Evolutionary conservation across 306 rosid species (phyloP).

Genomic region (Cercis canadensis): DNA sequence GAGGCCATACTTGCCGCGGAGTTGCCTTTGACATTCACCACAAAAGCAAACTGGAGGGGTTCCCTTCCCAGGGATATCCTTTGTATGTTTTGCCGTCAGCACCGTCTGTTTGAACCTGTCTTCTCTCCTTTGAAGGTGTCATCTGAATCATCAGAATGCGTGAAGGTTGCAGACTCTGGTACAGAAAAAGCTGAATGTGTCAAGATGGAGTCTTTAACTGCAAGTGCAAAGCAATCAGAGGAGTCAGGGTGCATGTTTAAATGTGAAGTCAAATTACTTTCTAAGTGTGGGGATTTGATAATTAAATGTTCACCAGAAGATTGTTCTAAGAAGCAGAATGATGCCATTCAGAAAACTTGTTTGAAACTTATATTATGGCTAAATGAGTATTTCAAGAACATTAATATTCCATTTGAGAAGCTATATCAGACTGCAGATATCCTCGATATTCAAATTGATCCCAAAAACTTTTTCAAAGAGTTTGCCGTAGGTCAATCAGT

Average conservation of each 20-base stretch:
- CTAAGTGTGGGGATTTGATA: conserved; percentile 64
- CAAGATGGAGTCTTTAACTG: conserved; percentile 49
- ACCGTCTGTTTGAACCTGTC: conserved; percentile 76
- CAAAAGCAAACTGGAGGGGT: conserved; percentile 91
- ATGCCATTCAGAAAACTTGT: conserved; percentile 80
- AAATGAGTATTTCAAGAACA: conserved; percentile 62
- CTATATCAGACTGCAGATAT: conserved; percentile 51
- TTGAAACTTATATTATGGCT: conserved; percentile 81
- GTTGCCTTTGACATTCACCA: conserved; percentile 69
- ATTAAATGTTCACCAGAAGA: conserved; percentile 68
- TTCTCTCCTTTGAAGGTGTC: conserved; percentile 54
- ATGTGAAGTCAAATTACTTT: conserved; percentile 69
- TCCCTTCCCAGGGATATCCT: conserved; percentile 84
- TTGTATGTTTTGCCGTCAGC: conserved; percentile 83
- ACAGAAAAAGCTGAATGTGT: conserved; percentile 42
- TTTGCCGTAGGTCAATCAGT: conserved; percentile 50
- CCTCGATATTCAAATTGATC: conserved; percentile 54
- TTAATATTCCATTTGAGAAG: conserved; percentile 48
- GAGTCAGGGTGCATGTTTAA: conserved; percentile 56
- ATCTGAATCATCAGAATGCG: conserved; percentile 54
- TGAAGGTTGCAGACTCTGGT: conserved; percentile 53
- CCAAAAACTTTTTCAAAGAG: conserved; percentile 45
- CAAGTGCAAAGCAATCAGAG: conserved; percentile 44
- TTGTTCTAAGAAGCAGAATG: conserved; percentile 70
- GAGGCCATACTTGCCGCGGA: conserved; percentile 77